Percentiles rank a stretch among this genome's conserved stretches.
phyloP scores from a whole-genome alignment of 1,139 yeast species.

The Candida sp. region DNA sequence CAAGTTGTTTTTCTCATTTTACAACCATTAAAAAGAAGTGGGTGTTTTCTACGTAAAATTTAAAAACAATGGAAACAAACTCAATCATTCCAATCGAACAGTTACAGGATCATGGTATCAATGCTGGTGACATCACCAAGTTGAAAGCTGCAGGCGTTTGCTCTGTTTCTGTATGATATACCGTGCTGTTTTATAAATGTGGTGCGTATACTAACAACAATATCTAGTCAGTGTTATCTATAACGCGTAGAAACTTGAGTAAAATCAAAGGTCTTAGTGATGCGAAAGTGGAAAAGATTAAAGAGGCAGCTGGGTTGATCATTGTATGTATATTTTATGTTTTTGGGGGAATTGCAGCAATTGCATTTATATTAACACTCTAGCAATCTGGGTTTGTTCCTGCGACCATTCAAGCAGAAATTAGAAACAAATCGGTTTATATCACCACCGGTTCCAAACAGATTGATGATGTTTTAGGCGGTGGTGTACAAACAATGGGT shows the following conservation, averaged over 20 bases:
- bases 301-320: constrained; percentile 56
- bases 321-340: constrained; percentile 11
- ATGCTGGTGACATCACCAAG: constrained; percentile 56
- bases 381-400: constrained; percentile 48
- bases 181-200: background rate
- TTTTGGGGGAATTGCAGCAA: background rate
- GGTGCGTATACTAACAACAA: background rate
- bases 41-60: background rate
- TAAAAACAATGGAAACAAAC: constrained; percentile 12
- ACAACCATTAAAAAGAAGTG: background rate
- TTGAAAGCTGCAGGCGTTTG: constrained; percentile 51
- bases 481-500: constrained; percentile 60
- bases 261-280: constrained; percentile 57
- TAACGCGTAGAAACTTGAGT: constrained; percentile 49
- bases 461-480: constrained; percentile 53
- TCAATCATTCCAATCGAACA: constrained; percentile 41
- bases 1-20: background rate
- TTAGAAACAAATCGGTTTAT: constrained; percentile 42
- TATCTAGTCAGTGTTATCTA: constrained; percentile 45
- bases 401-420: constrained; percentile 49
- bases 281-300: constrained; percentile 58
- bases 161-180: constrained; percentile 44
- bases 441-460: constrained; percentile 55
- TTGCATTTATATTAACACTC: constrained; percentile 3
- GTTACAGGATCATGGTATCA: constrained; percentile 53